phyloP scores from a whole-genome alignment of 2,329 filamentous ascomycete species.

The Exophiala phaeomuriformis region DNA sequence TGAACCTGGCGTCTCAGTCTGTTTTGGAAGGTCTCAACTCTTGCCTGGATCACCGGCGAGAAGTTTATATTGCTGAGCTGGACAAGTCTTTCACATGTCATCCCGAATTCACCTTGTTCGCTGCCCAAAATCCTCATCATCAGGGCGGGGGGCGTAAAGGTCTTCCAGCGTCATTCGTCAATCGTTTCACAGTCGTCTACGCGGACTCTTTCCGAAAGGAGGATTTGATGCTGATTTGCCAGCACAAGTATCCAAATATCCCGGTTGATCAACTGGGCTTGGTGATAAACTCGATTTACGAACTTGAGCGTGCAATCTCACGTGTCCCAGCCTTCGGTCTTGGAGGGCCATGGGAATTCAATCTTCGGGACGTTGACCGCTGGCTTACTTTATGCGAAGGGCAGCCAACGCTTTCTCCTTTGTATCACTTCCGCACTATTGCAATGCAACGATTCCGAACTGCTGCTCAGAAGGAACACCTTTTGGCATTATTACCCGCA shows the following conservation, averaged over 20 bases:
- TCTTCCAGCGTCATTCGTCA: constrained; percentile 90
- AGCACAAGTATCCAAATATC: constrained; percentile 64
- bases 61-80: constrained; percentile 90
- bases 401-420: constrained; percentile 53
- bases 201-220: constrained; percentile 78
- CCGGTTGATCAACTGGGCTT: constrained; percentile 52
- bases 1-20: constrained; percentile 96
- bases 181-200: constrained; percentile 96
- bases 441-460: constrained; percentile 84
- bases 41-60: constrained; percentile 90
- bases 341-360: constrained; percentile 89
- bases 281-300: constrained; percentile 72
- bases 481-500: constrained; percentile 47
- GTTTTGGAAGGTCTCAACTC: constrained; percentile 94
- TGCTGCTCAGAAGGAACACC: constrained; percentile 56
- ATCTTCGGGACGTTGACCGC: constrained; percentile 78
- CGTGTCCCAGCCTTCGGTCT: constrained; percentile 46
- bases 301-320: constrained; percentile 65
- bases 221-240: constrained; percentile 76
- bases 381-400: constrained; percentile 65
- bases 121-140: constrained; percentile 94
- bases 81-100: constrained; percentile 91
- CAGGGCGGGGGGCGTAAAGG: constrained; percentile 95
- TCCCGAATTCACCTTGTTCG: constrained; percentile 85
- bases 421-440: constrained; percentile 73